A percentile compares a stretch with the other conserved stretches of the same genome.
phyloP scores from a whole-genome alignment of 2,329 filamentous ascomycete species.

The Elsinoe perseae region DNA sequence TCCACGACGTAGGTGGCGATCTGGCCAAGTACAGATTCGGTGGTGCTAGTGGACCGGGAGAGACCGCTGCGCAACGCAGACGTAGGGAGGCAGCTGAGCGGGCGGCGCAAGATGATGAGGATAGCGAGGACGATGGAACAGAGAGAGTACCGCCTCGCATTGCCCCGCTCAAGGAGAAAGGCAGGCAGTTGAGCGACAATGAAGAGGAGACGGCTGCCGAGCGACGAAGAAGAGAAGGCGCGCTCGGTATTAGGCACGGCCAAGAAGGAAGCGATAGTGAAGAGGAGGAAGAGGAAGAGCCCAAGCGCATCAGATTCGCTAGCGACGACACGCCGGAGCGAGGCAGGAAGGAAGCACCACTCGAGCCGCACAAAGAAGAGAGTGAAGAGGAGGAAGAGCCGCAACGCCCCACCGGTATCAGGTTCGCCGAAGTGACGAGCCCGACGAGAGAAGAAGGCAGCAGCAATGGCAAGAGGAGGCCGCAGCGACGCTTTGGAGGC shows the following conservation, averaged over 20 bases:
- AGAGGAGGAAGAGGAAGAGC: slow-evolving; percentile 45
- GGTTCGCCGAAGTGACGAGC: slow-evolving; percentile 47
- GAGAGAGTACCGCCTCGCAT: slow-evolving; percentile 29
- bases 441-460: slow-evolving; percentile 1
- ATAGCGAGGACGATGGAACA: slow-evolving; percentile 34
- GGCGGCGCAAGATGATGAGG: slow-evolving; percentile 24
- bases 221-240: slow-evolving; percentile 63
- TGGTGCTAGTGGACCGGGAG: slow-evolving; percentile 18
- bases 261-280: slow-evolving; percentile 44
- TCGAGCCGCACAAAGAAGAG: slow-evolving; percentile 4
- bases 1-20: slow-evolving; percentile 37
- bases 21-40: slow-evolving; percentile 21
- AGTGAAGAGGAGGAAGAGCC: slow-evolving; percentile 26
- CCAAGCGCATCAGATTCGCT: slow-evolving; percentile 35
- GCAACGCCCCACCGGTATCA: slow-evolving; percentile 43
- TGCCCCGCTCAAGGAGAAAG: slow-evolving; percentile 15
- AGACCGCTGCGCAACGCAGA: slow-evolving; percentile 38
- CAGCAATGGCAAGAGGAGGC: slow-evolving; percentile 7
- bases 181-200: slow-evolving; percentile 28
- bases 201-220: slow-evolving; percentile 66
- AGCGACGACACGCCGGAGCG: slow-evolving; percentile 25
- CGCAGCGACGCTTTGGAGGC: background rate
- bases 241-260: slow-evolving; percentile 51
- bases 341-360: slow-evolving; percentile 10
- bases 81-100: slow-evolving; percentile 31